Evolutionary conservation across 2,329 filamentous ascomycete genomes (phyloP), one percentile per base, ranked within the genome.

Genomic region (Pseudomassariella vexata): DNA sequence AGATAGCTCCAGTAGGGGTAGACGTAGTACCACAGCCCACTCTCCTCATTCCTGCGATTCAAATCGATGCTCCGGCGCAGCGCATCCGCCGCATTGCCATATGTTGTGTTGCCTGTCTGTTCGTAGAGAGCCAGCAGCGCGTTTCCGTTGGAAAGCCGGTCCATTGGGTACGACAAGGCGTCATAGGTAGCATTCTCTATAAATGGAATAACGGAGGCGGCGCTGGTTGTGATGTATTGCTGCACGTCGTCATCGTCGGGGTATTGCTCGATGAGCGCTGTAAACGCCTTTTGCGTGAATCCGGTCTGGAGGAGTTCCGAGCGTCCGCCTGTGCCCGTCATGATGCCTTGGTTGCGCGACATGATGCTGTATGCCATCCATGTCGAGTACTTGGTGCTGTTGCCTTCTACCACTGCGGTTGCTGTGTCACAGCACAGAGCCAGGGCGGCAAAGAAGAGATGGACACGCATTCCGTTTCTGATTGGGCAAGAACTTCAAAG

Each of bases 1-100:
- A 71, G 53, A 40, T 72, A 74, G 44, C 64, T 68, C 59, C 67
- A 67, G 32, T 72, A 53, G 2, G 66, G 66, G 39, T 73, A 73
- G 1, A 48, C 44, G 33, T 41, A 61, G 32, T 61, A 62, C 57
- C 57, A 61, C 4, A 61, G 34, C 0, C 59, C 56, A 19, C 53
- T 50, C 33, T 52, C 50, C 6, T 44, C 24, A 37, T 55, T 62
- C n/a, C 55, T 51, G 12, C 38, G 51, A 37, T 53, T 53, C 21
- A 51, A 32, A 10, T 46, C 36, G 40, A 55, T 53, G 38, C 52
- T 55, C 5, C 38, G 9, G 10, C 49, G 45, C 15, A 55, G 40
- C 9, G 48, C 47, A 3, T 44, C 26, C 11, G 43, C 48, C 3
- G 45, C 42, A 11, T 22, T 19, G 25, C 30, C 24, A 31, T 43